Base-by-base conservation (phyloP, 2,329 filamentous ascomycete species). In the Colletotrichum plurivorum region DNA sequence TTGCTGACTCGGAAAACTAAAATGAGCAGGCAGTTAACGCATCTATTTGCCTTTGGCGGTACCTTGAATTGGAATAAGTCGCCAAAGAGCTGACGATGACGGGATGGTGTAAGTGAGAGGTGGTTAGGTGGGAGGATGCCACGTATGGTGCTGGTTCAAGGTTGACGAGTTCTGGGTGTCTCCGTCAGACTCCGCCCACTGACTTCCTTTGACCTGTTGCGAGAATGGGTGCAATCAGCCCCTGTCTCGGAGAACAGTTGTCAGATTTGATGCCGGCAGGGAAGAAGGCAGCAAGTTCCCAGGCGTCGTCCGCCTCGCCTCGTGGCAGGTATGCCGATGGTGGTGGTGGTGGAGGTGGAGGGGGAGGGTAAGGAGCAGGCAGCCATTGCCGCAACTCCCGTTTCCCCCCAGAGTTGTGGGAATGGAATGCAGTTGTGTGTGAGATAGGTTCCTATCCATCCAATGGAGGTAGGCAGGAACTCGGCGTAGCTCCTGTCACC, bases 371-470 rank as follows among this genome's bases (percentile, higher is more conserved):
- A 31, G 27, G 18, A 36, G 45, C 20, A n/a, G 18, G 20, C 31
- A 56, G 22, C 55, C 39, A 15, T 48, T 41, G 25, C 55, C 41
- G 22, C 55, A 20, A 15, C 31, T 41, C n/a, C 55, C 41, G 16
- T 57, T 39, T 20, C 7, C 58, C 60, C 61, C 54, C 54, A 20
- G 61, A 68, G 48, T 65, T 65, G 60, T 39, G 66, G 61, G 66
- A 65, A 59, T 51, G 66, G 18, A 18, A 18, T 46, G 45, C 16
- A 46, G 16, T 46, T 16, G 16, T 8, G 45, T 16, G 45, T 4
- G 22, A 25, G 15, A 46, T 4, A 18, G 18, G 16, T 46, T 9
- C 18, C 45, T 46, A 4, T 15, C 45, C 45, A 18, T 16, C 45
- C 15, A 16, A 16, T 18, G 45, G 9, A 46, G 15, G 15, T 46